These are phyloP conservation scores for Asterochloris erici DNA, from an alignment of 139 green algal genomes.

Conservation along the genomic window DNA sequence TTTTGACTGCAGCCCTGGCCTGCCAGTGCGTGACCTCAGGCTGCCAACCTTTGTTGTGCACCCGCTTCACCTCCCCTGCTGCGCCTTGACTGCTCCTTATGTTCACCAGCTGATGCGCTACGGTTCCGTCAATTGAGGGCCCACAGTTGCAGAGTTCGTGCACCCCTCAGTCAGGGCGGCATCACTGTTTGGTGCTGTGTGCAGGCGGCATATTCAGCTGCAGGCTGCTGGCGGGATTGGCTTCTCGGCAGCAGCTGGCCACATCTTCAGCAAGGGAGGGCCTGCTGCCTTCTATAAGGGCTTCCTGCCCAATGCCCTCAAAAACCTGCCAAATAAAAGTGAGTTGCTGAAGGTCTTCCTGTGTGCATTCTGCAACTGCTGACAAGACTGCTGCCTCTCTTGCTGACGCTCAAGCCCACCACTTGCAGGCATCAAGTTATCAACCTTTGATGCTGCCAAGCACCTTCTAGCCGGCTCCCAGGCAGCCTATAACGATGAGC, in stretches of 20 bases:
- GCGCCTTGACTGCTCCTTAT: not conserved
- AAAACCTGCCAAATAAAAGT: constrained; percentile 87
- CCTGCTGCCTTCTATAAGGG: constrained; percentile 65
- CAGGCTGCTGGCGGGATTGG: constrained; percentile 17
- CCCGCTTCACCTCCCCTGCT: not conserved
- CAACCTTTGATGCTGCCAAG: constrained; percentile 59
- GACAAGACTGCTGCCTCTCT: not conserved
- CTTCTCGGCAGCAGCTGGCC: constrained; percentile 1
- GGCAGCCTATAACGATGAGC: constrained; percentile 40
- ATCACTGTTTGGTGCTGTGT: not conserved
- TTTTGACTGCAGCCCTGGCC: too few relatives aligned
- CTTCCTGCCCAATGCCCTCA: constrained; percentile 77
- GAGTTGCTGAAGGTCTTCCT: not conserved
- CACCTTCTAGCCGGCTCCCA: constrained; percentile 25
- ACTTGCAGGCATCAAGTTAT: constrained; percentile 50
- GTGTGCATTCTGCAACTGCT: not conserved
- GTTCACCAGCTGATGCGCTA: constrained; percentile 42
- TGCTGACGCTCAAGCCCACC: too few relatives aligned
- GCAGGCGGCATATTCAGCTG: constrained; percentile 40
- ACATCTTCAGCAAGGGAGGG: constrained; percentile 46
- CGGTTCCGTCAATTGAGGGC: not conserved
- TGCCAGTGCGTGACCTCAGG: too few relatives aligned
- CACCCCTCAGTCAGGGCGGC: not conserved
- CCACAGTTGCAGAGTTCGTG: not conserved
- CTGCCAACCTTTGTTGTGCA: too few relatives aligned